A percentile compares a stretch with the other conserved stretches of the same genome.
Evolutionary conservation across 2,329 filamentous ascomycete genomes (phyloP).

Genomic region (Fusarium sp.): DNA sequence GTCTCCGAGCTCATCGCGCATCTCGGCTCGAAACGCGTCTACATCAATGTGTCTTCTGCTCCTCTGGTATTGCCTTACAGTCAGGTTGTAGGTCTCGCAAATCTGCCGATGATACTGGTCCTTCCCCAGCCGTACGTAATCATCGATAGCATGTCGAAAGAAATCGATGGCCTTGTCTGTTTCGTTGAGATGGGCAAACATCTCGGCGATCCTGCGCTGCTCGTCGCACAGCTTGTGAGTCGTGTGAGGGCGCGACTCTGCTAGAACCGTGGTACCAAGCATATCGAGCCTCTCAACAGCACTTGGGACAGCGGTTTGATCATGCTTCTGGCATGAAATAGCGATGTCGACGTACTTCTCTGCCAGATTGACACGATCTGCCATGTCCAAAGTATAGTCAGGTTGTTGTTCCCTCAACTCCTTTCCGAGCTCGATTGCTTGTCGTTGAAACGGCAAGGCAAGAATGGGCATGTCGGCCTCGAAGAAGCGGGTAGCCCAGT

Average conservation of each 20-base stretch:
- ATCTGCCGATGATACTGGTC: neutral
- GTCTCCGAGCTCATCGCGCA: neutral
- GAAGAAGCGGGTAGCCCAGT: neutral
- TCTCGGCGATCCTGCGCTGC: neutral
- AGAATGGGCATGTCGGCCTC: neutral
- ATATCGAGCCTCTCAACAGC: neutral
- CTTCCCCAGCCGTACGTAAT: neutral
- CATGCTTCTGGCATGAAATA: neutral
- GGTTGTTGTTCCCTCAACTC: neutral
- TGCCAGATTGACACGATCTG: neutral
- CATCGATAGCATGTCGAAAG: neutral
- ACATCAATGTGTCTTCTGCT: neutral
- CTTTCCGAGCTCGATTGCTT: neutral
- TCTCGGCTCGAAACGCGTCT: neutral
- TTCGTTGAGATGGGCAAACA: neutral
- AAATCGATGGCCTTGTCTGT: neutral
- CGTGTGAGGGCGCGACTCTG: neutral
- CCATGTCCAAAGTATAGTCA: neutral
- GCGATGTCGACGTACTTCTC: neutral
- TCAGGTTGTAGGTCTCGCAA: neutral
- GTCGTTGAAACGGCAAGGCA: neutral
- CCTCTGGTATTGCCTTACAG: neutral
- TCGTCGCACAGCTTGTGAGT: neutral
- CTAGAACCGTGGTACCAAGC: neutral
- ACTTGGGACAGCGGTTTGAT: neutral